These are phyloP conservation scores for Phytophthora citrophthora DNA, from an alignment of 352 stramenopile genomes.

Conservation along the genomic window DNA sequence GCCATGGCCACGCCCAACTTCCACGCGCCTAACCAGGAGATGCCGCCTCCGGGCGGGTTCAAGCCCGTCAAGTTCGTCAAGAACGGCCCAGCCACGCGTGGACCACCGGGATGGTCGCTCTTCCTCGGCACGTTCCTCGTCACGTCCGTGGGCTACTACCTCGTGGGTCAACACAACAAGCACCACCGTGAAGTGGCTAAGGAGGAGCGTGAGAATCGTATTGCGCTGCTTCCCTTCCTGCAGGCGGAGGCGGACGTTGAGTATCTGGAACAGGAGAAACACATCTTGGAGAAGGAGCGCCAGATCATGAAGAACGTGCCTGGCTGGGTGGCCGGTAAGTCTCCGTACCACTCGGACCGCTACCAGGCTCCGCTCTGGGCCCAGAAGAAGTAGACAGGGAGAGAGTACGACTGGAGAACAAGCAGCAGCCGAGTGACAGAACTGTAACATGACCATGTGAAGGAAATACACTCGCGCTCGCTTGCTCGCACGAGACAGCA, in stretches of 20 bases:
- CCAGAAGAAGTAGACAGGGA: conserved; percentile 67
- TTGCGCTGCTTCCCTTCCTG: conserved; percentile 93
- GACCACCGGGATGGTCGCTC: conserved; percentile 79
- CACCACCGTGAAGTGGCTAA: conserved; percentile 59
- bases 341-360: conserved; percentile 88
- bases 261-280: conserved; percentile 86
- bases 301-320: conserved; percentile 96
- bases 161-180: conserved; percentile 84
- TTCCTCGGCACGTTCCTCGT: conserved; percentile 79
- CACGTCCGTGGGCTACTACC: conserved; percentile 77
- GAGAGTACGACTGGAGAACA: conserved; percentile 1
- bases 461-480: conserved; percentile 29
- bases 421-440: conserved; percentile 7
- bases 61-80: conserved; percentile 70
- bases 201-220: conserved; percentile 93
- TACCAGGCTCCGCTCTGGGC: conserved; percentile 84
- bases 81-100: conserved; percentile 67
- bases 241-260: conserved; percentile 96
- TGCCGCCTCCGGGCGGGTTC: conserved; percentile 83
- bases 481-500: conserved; percentile 13
- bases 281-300: conserved; percentile 90
- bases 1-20: conserved; percentile 87
- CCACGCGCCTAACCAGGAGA: conserved; percentile 77
- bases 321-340: conserved; percentile 91
- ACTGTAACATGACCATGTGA: conserved; percentile 35